Conservation (phyloP, 2,329 filamentous ascomycete genomes). For the Monosporascus sp. region DNA sequence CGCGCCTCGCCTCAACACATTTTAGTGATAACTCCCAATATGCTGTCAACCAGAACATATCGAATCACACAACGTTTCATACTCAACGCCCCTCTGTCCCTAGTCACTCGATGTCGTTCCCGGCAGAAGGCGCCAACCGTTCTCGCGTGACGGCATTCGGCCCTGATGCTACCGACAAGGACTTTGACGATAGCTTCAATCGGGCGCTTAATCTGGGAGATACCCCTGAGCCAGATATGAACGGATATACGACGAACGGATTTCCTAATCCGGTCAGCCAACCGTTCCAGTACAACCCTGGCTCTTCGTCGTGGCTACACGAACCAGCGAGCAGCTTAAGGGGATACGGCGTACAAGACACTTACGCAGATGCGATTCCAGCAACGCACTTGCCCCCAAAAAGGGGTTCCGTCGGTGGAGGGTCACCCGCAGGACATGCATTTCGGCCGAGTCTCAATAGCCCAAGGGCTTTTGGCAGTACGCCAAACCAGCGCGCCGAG, state of each 20-base stretch:
- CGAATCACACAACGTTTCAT: conserved; percentile 10
- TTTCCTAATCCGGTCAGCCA: conserved; percentile 20
- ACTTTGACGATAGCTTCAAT: conserved; percentile 29
- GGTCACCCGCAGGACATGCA: conserved; percentile 28
- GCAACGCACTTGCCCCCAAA: conserved; percentile 20
- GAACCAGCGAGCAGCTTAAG: conserved; percentile 19
- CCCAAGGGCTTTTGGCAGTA: conserved; percentile 23
- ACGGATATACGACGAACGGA: conserved; percentile 14
- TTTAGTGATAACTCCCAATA: conserved; percentile 12
- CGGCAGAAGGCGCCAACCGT: conserved; percentile 12
- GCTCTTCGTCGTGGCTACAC: conserved; percentile 39
- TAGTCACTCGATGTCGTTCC: conserved; percentile 8
- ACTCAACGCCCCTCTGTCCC: conserved; percentile 18
- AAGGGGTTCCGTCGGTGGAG: conserved; percentile 34
- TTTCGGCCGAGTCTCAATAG: conserved; percentile 26
- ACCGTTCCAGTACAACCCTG: conserved; percentile 42
- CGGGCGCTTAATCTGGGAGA: conserved; percentile 31
- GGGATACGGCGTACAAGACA: conserved; percentile 22
- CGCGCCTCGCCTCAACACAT: conserved; percentile 8
- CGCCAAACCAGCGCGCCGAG: conserved; percentile 26
- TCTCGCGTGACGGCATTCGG: conserved; percentile 9
- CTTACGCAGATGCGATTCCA: conserved; percentile 26
- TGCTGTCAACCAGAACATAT: conserved; percentile 8
- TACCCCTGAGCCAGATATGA: conserved; percentile 10
- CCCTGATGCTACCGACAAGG: conserved; percentile 31